Conservation (phyloP, 163 green algal species). For the Chlorella variabilis region DNA sequence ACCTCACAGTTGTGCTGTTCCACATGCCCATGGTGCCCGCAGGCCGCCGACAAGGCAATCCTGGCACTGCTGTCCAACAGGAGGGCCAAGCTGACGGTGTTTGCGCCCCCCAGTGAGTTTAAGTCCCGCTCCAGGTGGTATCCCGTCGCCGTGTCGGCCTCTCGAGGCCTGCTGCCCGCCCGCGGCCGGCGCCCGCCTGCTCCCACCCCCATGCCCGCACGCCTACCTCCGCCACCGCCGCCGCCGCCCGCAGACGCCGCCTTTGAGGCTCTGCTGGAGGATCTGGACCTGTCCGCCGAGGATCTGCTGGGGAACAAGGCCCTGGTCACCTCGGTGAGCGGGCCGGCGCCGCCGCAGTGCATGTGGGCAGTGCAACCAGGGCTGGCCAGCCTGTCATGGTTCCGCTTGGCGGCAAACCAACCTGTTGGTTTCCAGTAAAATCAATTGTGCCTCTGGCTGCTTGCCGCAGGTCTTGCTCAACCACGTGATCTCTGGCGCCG, state of each 20-base stretch:
- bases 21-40: too few relatives aligned
- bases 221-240: too few relatives aligned
- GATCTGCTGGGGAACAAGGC: slow-evolving; percentile 2
- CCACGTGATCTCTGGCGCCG: not conserved
- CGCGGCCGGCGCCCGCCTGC: not conserved
- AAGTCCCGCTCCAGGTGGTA: too few relatives aligned
- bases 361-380: not conserved
- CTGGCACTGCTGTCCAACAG: too few relatives aligned
- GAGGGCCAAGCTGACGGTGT: too few relatives aligned
- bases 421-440: not conserved
- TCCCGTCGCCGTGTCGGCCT: too few relatives aligned
- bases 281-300: not conserved
- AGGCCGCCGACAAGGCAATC: too few relatives aligned
- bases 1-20: too few relatives aligned
- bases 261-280: not conserved
- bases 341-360: not conserved
- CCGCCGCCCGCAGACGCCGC: not conserved
- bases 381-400: not conserved
- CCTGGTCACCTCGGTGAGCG: not conserved
- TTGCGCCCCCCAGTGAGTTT: not conserved
- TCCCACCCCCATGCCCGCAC: not conserved
- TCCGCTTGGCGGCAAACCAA: not conserved
- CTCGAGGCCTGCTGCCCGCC: not conserved
- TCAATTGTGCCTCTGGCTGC: not conserved
- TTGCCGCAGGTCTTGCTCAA: not conserved